Evolutionary conservation across 2,329 filamentous ascomycete genomes (phyloP).

Genomic region (Coniochaeta hoffmannii): DNA sequence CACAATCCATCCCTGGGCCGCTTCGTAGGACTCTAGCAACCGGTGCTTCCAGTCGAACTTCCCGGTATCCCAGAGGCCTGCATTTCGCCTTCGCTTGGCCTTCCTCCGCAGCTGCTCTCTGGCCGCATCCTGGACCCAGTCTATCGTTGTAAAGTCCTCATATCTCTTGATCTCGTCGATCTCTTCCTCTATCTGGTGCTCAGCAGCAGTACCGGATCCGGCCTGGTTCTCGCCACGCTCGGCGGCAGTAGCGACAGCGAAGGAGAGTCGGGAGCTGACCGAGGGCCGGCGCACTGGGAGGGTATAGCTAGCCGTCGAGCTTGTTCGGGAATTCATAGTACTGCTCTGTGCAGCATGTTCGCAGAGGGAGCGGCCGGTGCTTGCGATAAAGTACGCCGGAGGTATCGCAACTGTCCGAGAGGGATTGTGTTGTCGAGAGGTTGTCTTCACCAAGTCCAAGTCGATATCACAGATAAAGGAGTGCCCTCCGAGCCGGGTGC

Average conservation of each 20-base stretch:
- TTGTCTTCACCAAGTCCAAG: too few relatives aligned
- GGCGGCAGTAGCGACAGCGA: slow-evolving; percentile 51
- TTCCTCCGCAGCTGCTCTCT: slow-evolving; percentile 81
- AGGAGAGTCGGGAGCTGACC: slow-evolving; percentile 58
- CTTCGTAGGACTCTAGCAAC: slow-evolving; percentile 83
- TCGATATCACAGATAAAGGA: background rate
- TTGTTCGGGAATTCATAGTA: slow-evolving; percentile 44
- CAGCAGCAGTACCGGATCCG: slow-evolving; percentile 41
- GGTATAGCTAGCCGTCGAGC: slow-evolving; percentile 30
- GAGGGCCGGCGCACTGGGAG: slow-evolving; percentile 40
- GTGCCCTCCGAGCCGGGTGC: background rate
- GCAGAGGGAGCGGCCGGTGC: slow-evolving; percentile 9
- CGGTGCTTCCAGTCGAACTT: slow-evolving; percentile 71
- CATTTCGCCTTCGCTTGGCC: slow-evolving; percentile 63
- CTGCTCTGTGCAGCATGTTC: slow-evolving; percentile 27
- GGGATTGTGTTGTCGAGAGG: background rate
- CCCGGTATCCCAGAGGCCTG: slow-evolving; percentile 63
- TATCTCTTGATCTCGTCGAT: slow-evolving; percentile 98
- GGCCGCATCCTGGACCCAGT: slow-evolving; percentile 97
- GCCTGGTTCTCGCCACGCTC: slow-evolving; percentile 53
- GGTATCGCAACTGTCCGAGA: background rate
- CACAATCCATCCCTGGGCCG: slow-evolving; percentile 96
- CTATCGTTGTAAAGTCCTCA: slow-evolving; percentile 97
- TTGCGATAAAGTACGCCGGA: background rate
- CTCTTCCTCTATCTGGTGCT: slow-evolving; percentile 80